Evolutionary conservation across 805 yeast genomes (phyloP).

Genomic region (Candida tammaniensis): DNA sequence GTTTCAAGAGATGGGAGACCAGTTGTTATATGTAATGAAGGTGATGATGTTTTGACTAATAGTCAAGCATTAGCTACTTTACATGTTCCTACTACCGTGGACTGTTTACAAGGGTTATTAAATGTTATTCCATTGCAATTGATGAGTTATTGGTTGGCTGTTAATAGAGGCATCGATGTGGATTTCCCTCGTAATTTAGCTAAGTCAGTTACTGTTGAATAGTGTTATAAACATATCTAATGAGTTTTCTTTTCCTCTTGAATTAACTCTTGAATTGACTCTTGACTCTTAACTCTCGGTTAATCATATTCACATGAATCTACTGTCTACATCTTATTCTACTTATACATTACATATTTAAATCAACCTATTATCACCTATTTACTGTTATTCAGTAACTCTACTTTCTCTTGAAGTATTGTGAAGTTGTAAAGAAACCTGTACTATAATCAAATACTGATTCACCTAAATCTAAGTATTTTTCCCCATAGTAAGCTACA

Average conservation of each 20-base stretch:
- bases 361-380: neutral
- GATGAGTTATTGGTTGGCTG: constrained; percentile 96
- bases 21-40: constrained; percentile 82
- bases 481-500: constrained; percentile 50
- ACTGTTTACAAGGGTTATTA: constrained; percentile 94
- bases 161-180: constrained; percentile 90
- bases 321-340: neutral
- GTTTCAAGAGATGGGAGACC: constrained; percentile 98
- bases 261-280: constrained; percentile 2
- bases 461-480: constrained; percentile 85
- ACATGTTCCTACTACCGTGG: constrained; percentile 94
- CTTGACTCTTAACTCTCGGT: no score
- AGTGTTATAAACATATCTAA: constrained; percentile 13
- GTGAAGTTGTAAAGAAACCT: constrained; percentile 66
- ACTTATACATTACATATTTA: constrained; percentile 4
- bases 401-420: constrained; percentile 64
- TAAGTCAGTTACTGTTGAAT: constrained; percentile 96
- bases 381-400: no score
- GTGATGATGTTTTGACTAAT: constrained; percentile 60
- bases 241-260: constrained; percentile 6
- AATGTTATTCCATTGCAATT: constrained; percentile 93
- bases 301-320: no score
- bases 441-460: constrained; percentile 70
- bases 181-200: constrained; percentile 99
- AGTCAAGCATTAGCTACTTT: constrained; percentile 64